phyloP scores from a whole-genome alignment of 192 early-diverging fungal genomes.

The Entomortierella chlamydospora region DNA sequence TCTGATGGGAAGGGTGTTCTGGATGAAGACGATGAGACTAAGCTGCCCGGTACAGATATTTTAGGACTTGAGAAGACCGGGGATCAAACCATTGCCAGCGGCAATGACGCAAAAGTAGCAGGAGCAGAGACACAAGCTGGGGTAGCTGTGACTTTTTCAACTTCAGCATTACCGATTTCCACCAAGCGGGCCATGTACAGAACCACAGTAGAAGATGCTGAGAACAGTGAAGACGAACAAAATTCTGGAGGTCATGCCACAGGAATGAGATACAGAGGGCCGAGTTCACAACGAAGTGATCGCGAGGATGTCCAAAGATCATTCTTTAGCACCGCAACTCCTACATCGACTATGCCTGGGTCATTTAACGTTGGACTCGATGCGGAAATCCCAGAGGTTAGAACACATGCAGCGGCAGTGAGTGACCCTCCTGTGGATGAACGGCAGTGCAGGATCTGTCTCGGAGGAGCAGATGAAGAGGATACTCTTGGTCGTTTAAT shows the following conservation, averaged over 20 bases:
- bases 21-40: slow-evolving; percentile 67
- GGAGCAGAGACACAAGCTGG: not conserved
- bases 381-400: slow-evolving; percentile 17
- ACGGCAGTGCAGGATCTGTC: slow-evolving; percentile 65
- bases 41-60: not conserved
- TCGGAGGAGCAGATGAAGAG: slow-evolving; percentile 60
- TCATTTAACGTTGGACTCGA: slow-evolving; percentile 31
- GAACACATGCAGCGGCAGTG: slow-evolving; percentile 8
- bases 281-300: not conserved
- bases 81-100: not conserved
- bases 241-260: not conserved
- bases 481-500: slow-evolving; percentile 63
- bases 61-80: not conserved
- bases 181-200: slow-evolving; percentile 10
- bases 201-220: slow-evolving; percentile 43
- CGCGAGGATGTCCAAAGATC: slow-evolving; percentile 9
- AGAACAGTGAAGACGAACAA: slow-evolving; percentile 19
- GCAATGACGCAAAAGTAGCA: not conserved
- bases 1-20: not conserved
- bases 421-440: slow-evolving; percentile 52
- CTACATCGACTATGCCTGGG: slow-evolving; percentile 41
- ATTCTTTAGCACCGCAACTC: not conserved
- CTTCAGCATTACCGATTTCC: not conserved
- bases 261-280: slow-evolving; percentile 15
- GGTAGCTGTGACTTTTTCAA: not conserved